Evolutionary conservation across 2,329 filamentous ascomycete genomes (phyloP).

Genomic region (Neoascochyta sp.): DNA sequence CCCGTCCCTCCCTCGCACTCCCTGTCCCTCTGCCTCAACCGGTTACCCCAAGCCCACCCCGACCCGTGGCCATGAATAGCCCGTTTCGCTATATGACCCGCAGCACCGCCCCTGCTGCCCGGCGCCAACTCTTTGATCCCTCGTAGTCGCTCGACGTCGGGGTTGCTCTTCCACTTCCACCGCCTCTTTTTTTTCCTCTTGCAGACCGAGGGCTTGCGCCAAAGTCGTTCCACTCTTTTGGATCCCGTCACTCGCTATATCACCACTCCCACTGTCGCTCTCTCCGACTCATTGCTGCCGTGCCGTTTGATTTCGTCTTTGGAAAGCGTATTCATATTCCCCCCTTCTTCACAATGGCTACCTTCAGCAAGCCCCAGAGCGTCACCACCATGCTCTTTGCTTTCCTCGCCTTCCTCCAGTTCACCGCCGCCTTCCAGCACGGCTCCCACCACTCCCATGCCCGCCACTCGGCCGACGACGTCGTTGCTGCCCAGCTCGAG

Average conservation of each 20-base stretch:
- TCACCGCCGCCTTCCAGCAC: slow-evolving; percentile 28
- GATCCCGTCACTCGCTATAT: slow-evolving; percentile 12
- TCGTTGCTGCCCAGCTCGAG: slow-evolving; percentile 23
- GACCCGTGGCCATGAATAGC: slow-evolving; percentile 22
- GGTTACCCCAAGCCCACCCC: too few species aligned
- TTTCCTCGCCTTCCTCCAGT: slow-evolving; percentile 32
- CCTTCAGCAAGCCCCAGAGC: slow-evolving; percentile 34
- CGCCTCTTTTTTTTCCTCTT: slow-evolving; percentile 16
- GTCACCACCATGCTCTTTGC: slow-evolving; percentile 34
- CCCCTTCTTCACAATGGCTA: slow-evolving; percentile 27
- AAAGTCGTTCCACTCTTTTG: slow-evolving; percentile 37
- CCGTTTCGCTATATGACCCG: slow-evolving; percentile 31
- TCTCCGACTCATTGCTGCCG: slow-evolving; percentile 10
- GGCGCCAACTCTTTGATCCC: slow-evolving; percentile 28
- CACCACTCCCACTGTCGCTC: slow-evolving; percentile 6
- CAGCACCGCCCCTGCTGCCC: slow-evolving; percentile 21
- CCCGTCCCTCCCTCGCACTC: background rate
- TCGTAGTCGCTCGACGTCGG: slow-evolving; percentile 27
- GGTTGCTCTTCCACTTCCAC: slow-evolving; percentile 18
- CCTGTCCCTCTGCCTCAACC: too few species aligned
- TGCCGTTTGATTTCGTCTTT: slow-evolving; percentile 8
- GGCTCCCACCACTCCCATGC: slow-evolving; percentile 20
- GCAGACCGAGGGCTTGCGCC: slow-evolving; percentile 29
- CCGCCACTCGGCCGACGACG: slow-evolving; percentile 15
- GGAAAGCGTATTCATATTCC: slow-evolving; percentile 7